Percentiles rank a stretch among this genome's conserved stretches.
These are phyloP conservation scores for Wickerhamomyces sydowiorum DNA, from an alignment of 805 yeast species.

Conservation along the genomic window DNA sequence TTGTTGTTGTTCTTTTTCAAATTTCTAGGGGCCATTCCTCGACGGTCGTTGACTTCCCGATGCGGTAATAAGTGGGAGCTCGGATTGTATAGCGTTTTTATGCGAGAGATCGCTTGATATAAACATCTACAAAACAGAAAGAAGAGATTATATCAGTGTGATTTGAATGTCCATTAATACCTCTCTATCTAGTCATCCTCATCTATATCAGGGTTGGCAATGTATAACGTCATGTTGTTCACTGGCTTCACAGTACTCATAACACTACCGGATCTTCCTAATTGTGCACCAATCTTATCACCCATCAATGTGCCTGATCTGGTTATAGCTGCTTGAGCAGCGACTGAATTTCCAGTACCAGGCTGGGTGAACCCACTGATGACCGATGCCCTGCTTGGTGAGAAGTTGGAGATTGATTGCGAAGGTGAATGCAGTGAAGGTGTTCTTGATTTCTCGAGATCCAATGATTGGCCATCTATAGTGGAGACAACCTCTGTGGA, in stretches of 20 bases:
- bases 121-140: no score
- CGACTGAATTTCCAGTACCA: not conserved
- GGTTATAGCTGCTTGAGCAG: not conserved
- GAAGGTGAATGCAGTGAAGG: slow-evolving; percentile 6
- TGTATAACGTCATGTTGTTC: slow-evolving; percentile 39
- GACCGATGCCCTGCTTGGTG: slow-evolving; percentile 7
- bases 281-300: slow-evolving; percentile 12
- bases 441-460: slow-evolving; percentile 10
- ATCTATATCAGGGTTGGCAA: slow-evolving; percentile 56
- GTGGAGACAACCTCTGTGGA: not conserved
- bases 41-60: slow-evolving; percentile 5
- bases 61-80: slow-evolving; percentile 1
- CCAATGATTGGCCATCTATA: slow-evolving; percentile 10
- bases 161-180: no score
- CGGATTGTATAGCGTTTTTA: not conserved
- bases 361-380: not conserved
- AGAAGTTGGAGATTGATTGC: slow-evolving; percentile 5
- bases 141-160: no score
- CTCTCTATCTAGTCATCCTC: slow-evolving; percentile 26
- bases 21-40: slow-evolving; percentile 68
- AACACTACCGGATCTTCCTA: slow-evolving; percentile 31
- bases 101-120: no score
- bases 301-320: slow-evolving; percentile 20
- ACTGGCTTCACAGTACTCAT: slow-evolving; percentile 26
- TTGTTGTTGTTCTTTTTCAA: slow-evolving; percentile 69